phyloP scores from a whole-genome alignment of 1,284 basidiomycete species.

The Irpex sp. region DNA sequence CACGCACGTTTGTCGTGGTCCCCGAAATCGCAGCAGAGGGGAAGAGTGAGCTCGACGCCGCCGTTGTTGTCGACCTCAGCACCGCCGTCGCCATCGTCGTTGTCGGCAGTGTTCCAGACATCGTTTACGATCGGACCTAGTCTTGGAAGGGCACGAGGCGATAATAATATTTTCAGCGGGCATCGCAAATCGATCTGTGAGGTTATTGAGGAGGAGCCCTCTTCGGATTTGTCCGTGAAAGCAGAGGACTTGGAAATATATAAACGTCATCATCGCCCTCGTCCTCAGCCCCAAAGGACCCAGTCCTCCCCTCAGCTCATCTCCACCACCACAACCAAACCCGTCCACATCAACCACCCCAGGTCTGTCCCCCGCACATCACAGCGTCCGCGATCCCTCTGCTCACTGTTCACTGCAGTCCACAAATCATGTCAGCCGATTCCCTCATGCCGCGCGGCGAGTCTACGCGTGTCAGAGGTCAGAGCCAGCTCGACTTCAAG shows the following conservation, averaged over 20 bases:
- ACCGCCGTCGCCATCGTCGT: slow-evolving; percentile 9
- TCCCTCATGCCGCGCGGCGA: slow-evolving; percentile 59
- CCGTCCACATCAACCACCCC: slow-evolving; percentile 51
- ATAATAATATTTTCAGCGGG: neutral
- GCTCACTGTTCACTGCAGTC: slow-evolving; percentile 37
- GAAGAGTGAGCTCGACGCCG: slow-evolving; percentile 9
- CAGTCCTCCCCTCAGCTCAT: slow-evolving; percentile 56
- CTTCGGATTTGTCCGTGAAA: slow-evolving; percentile 24
- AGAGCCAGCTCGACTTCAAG: slow-evolving; percentile 86
- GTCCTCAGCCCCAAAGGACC: slow-evolving; percentile 39
- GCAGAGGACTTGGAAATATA: slow-evolving; percentile 24
- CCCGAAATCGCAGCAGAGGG: slow-evolving; percentile 8
- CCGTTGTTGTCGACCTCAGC: neutral
- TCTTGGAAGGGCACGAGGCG: neutral
- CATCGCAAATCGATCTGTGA: slow-evolving; percentile 39
- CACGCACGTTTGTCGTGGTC: slow-evolving; percentile 30
- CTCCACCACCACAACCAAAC: slow-evolving; percentile 60
- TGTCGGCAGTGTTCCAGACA: slow-evolving; percentile 18
- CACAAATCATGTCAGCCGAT: slow-evolving; percentile 20
- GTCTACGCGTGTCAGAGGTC: slow-evolving; percentile 62
- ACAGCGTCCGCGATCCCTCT: slow-evolving; percentile 9
- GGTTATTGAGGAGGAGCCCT: slow-evolving; percentile 46
- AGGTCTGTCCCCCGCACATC: slow-evolving; percentile 22
- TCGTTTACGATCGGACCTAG: slow-evolving; percentile 23
- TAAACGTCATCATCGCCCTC: slow-evolving; percentile 58